phyloP scores from a whole-genome alignment of 495 filamentous ascomycete genomes.

The Penicillium roqueforti region DNA sequence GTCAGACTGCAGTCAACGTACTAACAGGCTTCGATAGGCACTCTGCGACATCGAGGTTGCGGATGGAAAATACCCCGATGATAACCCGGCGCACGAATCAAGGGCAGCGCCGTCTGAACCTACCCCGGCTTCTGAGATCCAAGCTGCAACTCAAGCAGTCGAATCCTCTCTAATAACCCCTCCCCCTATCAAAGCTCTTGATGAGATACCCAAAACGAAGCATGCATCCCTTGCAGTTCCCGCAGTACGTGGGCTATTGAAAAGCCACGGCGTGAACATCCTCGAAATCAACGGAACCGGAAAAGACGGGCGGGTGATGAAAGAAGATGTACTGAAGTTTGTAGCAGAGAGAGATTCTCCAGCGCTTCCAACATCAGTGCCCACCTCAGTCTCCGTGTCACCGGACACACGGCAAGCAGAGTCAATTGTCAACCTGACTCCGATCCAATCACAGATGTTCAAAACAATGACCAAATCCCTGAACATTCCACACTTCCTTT shows the following conservation, averaged over 20 bases:
- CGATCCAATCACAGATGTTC: constrained; percentile 90
- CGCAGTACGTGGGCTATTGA: constrained; percentile 83
- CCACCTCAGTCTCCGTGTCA: constrained; percentile 13
- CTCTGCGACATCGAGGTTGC: constrained; percentile 56
- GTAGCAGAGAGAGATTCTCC: constrained; percentile 33
- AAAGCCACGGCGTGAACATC: constrained; percentile 72
- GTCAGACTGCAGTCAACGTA: neutral
- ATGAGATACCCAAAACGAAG: constrained; percentile 36
- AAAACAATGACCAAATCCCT: constrained; percentile 95
- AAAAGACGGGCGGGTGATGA: constrained; percentile 84
- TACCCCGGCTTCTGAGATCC: constrained; percentile 11
- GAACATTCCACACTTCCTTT: constrained; percentile 88
- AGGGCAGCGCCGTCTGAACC: constrained; percentile 26
- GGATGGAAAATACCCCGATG: constrained; percentile 54
- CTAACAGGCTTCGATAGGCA: constrained; percentile 31
- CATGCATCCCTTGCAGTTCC: constrained; percentile 79
- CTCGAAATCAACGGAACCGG: constrained; percentile 76
- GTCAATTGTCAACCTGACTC: constrained; percentile 59
- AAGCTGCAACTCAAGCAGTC: constrained; percentile 19
- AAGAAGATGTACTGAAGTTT: constrained; percentile 88
- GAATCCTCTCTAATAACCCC: constrained; percentile 15
- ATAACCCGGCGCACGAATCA: constrained; percentile 41
- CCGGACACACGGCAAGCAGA: constrained; percentile 55
- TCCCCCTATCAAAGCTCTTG: neutral
- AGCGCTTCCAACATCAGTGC: neutral